A percentile compares a stretch with the other conserved stretches of the same genome.
Evolutionary conservation across 129 eudicot species (phyloP).

Genomic region (Rutidosis leptorrhynchoides): DNA sequence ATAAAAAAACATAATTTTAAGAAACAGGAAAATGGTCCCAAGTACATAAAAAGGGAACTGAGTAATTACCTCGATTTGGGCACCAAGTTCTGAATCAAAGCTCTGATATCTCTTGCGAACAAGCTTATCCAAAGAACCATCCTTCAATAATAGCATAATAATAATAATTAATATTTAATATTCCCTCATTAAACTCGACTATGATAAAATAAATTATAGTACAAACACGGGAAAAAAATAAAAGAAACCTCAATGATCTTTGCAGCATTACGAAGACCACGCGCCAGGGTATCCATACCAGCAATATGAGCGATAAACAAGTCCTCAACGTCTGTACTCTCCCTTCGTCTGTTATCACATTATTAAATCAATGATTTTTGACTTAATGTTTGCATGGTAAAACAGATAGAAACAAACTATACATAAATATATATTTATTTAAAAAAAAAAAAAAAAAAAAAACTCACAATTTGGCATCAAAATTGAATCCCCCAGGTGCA

Average conservation of each 20-base stretch:
- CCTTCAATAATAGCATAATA: conserved; percentile 41
- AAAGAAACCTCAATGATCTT: conserved; percentile 65
- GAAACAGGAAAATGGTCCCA: neutral
- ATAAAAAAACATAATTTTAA: neutral
- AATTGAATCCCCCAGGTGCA: conserved; percentile 96
- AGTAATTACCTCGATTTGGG: conserved; percentile 62
- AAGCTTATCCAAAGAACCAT: conserved; percentile 74
- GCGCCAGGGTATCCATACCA: conserved; percentile 97
- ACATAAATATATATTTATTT: too few species aligned
- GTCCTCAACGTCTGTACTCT: conserved; percentile 98
- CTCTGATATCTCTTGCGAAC: conserved; percentile 83
- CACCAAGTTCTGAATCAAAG: conserved; percentile 80
- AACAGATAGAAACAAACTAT: neutral
- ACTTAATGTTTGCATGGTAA: neutral
- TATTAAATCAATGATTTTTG: conserved; percentile 7
- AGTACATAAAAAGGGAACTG: neutral
- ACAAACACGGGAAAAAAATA: neutral
- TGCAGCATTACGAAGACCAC: conserved; percentile 88
- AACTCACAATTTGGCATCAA: conserved; percentile 96
- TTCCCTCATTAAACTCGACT: conserved; percentile 11
- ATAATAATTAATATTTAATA: too few species aligned
- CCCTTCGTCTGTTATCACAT: conserved; percentile 66
- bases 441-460: too few species aligned
- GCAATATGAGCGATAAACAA: conserved; percentile 87
- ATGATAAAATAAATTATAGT: neutral